Evolutionary conservation across 768 basidiomycete genomes (phyloP).

Genomic region (Hortiboletus flavorubellus): DNA sequence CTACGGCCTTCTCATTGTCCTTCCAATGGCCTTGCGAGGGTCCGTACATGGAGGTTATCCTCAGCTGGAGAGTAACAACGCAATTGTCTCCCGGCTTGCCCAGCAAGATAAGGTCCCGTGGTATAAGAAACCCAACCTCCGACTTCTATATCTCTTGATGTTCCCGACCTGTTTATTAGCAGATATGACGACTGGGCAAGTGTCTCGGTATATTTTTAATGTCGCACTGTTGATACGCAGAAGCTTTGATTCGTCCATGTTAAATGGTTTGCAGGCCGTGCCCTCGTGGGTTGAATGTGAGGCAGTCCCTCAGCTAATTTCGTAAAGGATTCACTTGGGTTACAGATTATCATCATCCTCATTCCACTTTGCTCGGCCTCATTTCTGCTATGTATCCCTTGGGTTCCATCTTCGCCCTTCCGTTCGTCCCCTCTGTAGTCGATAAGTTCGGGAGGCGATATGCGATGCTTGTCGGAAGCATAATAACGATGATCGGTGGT

Average conservation of each 20-base stretch:
- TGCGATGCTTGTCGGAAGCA: conserved; percentile 7
- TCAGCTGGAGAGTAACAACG: not conserved
- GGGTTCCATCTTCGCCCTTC: conserved; percentile 51
- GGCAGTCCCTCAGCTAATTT: conserved; percentile 4
- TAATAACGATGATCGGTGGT: conserved; percentile 3
- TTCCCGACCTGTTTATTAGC: conserved; percentile 36
- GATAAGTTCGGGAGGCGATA: conserved; percentile 11
- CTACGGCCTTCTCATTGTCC: not conserved
- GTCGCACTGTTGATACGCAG: not conserved
- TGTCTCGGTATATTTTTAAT: not conserved
- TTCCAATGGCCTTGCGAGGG: not conserved
- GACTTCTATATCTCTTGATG: conserved; percentile 51
- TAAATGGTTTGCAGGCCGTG: not conserved
- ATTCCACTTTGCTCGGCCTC: conserved; percentile 53
- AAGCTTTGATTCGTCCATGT: conserved; percentile 17
- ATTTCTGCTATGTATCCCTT: conserved; percentile 59
- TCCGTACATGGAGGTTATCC: not conserved
- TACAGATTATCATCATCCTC: conserved; percentile 51
- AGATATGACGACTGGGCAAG: conserved; percentile 11
- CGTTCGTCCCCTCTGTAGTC: conserved; percentile 26
- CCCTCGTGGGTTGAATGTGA: conserved; percentile 38
- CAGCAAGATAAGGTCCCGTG: conserved; percentile 50
- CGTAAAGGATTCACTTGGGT: not conserved
- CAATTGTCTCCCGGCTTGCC: conserved; percentile 12
- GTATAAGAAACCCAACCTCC: conserved; percentile 58